phyloP scores from a whole-genome alignment of 768 basidiomycete species.

The Baorangia bicolor region DNA sequence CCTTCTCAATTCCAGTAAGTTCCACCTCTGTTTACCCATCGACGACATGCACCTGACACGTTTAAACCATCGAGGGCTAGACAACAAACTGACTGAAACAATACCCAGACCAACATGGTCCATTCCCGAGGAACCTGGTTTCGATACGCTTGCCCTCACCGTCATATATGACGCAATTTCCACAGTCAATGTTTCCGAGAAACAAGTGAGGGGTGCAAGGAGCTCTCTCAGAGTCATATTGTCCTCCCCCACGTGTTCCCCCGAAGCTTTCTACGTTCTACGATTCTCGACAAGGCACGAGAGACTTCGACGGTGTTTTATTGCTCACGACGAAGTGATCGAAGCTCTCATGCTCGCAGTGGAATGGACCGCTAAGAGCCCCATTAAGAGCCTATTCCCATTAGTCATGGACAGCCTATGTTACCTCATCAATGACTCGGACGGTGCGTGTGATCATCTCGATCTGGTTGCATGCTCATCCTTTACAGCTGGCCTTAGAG shows the following conservation, averaged over 20 bases:
- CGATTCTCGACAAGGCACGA: neutral
- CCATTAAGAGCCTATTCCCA: neutral
- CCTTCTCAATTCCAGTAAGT: slow-evolving; percentile 6
- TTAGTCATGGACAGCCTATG: slow-evolving; percentile 1
- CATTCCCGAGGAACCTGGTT: neutral
- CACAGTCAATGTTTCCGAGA: too few relatives aligned
- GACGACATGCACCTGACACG: neutral
- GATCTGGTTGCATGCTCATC: neutral
- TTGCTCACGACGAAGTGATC: neutral
- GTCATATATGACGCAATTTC: neutral
- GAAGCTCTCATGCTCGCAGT: neutral
- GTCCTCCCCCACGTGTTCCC: too few relatives aligned
- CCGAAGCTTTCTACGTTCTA: neutral
- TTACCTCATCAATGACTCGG: neutral
- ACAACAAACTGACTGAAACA: neutral
- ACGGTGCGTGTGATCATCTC: too few relatives aligned
- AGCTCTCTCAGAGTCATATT: neutral
- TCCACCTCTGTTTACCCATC: neutral
- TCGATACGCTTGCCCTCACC: neutral
- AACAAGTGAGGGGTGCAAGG: neutral
- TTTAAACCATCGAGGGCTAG: neutral
- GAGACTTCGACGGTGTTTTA: neutral
- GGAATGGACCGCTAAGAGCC: neutral
- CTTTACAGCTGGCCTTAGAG: neutral
- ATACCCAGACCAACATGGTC: neutral